Evolutionary conservation across 2,329 filamentous ascomycete genomes (phyloP).

Genomic region (Pestalotiopsis sp.): DNA sequence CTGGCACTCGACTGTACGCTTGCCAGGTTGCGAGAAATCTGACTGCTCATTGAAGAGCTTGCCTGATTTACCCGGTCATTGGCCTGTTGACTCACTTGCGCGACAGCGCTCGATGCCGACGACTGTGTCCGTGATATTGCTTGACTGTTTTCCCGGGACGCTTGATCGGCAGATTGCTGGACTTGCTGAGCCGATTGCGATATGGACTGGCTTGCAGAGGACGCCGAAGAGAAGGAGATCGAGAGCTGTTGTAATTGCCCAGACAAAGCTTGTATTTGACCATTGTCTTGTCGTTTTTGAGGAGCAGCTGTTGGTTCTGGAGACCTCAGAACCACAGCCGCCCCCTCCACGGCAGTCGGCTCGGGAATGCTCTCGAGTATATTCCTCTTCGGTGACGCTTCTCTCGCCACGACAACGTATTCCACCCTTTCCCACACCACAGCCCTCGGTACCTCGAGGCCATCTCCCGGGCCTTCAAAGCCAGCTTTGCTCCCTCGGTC

Average conservation of each 20-base stretch:
- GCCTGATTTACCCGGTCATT: slow-evolving; percentile 24
- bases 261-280: slow-evolving; percentile 30
- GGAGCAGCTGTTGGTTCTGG: slow-evolving; percentile 25
- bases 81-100: slow-evolving; percentile 23
- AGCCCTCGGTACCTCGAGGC: slow-evolving; percentile 9
- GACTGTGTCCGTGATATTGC: slow-evolving; percentile 29
- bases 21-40: slow-evolving; percentile 23
- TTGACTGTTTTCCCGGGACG: slow-evolving; percentile 25
- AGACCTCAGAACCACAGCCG: slow-evolving; percentile 18
- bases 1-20: slow-evolving; percentile 29
- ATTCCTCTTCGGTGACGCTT: slow-evolving; percentile 13
- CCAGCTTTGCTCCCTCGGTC: slow-evolving; percentile 10
- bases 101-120: slow-evolving; percentile 29
- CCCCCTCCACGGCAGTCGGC: slow-evolving; percentile 21
- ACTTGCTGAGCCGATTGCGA: slow-evolving; percentile 29
- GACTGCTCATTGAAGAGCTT: slow-evolving; percentile 29
- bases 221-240: slow-evolving; percentile 29
- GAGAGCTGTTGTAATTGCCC: slow-evolving; percentile 28
- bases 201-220: slow-evolving; percentile 29
- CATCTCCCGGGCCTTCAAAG: slow-evolving; percentile 1
- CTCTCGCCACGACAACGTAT: slow-evolving; percentile 16
- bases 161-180: slow-evolving; percentile 30
- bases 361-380: slow-evolving; percentile 18
- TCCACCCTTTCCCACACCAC: slow-evolving; percentile 20
- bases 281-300: slow-evolving; percentile 27